Conservation (phyloP, 495 filamentous ascomycete genomes). For the Daldinia concentrica region DNA sequence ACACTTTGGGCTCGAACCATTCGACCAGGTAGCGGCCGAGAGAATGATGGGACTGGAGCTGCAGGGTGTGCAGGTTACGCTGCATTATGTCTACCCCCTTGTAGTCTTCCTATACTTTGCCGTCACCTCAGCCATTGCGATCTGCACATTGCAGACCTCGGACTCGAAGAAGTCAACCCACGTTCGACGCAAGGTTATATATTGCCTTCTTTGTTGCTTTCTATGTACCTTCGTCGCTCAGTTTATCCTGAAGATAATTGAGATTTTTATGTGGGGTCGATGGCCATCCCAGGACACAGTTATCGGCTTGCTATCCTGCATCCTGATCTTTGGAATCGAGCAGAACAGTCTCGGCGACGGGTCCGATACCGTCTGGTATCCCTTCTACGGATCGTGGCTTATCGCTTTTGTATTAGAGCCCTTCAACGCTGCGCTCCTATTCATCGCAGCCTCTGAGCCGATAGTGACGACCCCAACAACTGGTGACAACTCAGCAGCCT, state of each 20-base stretch:
- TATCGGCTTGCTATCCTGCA: conserved; percentile 63
- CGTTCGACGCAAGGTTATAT: conserved; percentile 56
- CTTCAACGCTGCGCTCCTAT: conserved; percentile 50
- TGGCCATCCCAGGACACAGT: conserved; percentile 59
- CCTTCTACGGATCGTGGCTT: conserved; percentile 66
- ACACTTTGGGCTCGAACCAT: background rate
- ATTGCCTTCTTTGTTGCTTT: conserved; percentile 57
- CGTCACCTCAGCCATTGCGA: conserved; percentile 57
- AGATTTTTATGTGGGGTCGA: conserved; percentile 49
- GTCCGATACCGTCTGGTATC: conserved; percentile 66
- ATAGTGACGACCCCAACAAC: conserved; percentile 13
- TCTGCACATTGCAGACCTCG: conserved; percentile 65
- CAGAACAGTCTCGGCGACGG: conserved; percentile 60
- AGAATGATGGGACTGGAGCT: conserved; percentile 31
- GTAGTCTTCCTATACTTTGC: conserved; percentile 66
- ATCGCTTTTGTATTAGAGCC: conserved; percentile 62
- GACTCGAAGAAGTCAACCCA: conserved; percentile 50
- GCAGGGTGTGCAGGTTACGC: conserved; percentile 37
- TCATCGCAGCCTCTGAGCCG: conserved; percentile 42
- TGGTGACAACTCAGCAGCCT: conserved; percentile 24
- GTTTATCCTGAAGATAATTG: conserved; percentile 52
- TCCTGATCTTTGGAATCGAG: conserved; percentile 64
- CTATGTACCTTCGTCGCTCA: conserved; percentile 62
- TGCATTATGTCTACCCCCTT: conserved; percentile 66
- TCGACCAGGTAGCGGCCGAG: conserved; percentile 22